Conservation (phyloP, 2,329 filamentous ascomycete species). For the Didymella glomerata region DNA sequence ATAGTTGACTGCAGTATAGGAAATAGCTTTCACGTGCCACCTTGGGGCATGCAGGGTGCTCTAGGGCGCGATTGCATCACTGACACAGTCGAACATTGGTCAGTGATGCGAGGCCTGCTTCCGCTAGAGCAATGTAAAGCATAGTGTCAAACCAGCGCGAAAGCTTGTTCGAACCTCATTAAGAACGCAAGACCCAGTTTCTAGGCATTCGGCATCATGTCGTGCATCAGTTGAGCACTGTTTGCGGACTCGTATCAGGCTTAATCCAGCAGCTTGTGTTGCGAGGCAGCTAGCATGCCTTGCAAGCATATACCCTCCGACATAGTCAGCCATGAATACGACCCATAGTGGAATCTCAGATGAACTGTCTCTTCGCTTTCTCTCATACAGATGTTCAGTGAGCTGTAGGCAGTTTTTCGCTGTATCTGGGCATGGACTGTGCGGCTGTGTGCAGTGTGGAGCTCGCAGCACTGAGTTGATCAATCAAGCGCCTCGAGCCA, state of each 20-base stretch:
- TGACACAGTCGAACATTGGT: neutral
- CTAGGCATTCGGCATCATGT: neutral
- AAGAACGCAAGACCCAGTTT: too few species aligned
- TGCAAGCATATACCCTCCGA: neutral
- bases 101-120: neutral
- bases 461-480: too few species aligned
- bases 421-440: too few species aligned
- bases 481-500: neutral
- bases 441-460: too few species aligned
- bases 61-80: neutral
- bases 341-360: too few species aligned
- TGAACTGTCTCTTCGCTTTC: too few species aligned
- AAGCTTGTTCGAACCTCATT: slow-evolving; percentile 9
- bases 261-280: neutral
- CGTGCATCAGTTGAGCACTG: neutral
- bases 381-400: too few species aligned
- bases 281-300: too few species aligned
- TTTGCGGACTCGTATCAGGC: neutral
- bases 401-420: too few species aligned
- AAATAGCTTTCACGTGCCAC: too few species aligned
- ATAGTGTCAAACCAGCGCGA: neutral
- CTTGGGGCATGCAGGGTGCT: neutral
- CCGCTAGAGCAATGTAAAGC: neutral
- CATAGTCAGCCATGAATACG: too few species aligned
- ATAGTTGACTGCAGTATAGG: neutral